These are phyloP conservation scores for Diospyros lotus DNA, from an alignment of 148 eudicot genomes.

Conservation along the genomic window DNA sequence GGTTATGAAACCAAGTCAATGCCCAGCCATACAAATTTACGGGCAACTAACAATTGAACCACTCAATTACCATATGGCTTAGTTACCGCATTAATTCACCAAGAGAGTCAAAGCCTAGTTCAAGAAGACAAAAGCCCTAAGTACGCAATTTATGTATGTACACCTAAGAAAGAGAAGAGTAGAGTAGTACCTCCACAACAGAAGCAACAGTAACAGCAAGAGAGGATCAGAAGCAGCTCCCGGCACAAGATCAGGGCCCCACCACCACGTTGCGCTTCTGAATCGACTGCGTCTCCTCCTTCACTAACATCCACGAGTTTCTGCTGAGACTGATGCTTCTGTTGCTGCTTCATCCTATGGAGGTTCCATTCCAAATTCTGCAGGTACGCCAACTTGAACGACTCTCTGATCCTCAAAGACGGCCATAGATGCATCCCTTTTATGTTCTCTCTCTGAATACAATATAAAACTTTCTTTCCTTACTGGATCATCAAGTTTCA, in stretches of 20 bases:
- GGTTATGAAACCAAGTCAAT: too few relatives aligned
- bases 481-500: too few relatives aligned
- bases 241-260: slow-evolving; percentile 12
- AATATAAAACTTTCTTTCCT: too few relatives aligned
- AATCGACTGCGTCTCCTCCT: not conserved
- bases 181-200: slow-evolving; percentile 53
- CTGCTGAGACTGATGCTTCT: slow-evolving; percentile 19
- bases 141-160: not conserved
- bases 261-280: not conserved
- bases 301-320: slow-evolving; percentile 20
- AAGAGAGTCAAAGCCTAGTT: too few relatives aligned
- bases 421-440: slow-evolving; percentile 83
- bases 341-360: slow-evolving; percentile 32
- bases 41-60: too few relatives aligned
- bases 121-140: too few relatives aligned
- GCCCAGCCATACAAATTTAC: too few relatives aligned
- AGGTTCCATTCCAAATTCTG: slow-evolving; percentile 48
- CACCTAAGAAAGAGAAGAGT: not conserved
- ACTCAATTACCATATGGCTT: too few relatives aligned
- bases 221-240: slow-evolving; percentile 39
- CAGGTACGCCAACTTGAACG: slow-evolving; percentile 51
- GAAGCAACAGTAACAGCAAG: slow-evolving; percentile 57
- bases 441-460: too few relatives aligned
- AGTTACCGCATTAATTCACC: too few relatives aligned
- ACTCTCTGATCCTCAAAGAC: slow-evolving; percentile 51